phyloP scores from a whole-genome alignment of 129 eudicot genomes.

The Logfia minima region DNA sequence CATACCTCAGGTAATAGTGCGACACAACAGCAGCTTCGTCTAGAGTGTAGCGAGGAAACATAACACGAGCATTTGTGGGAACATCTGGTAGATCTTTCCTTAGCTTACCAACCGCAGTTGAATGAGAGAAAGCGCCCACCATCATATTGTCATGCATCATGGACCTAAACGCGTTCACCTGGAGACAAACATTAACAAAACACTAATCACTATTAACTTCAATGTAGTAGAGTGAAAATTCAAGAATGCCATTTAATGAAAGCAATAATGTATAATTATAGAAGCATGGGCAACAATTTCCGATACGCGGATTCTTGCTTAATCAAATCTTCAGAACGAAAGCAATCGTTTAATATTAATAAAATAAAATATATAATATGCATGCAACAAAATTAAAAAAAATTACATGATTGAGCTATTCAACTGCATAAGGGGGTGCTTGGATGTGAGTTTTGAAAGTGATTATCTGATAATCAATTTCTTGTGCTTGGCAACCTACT shows the following conservation, averaged over 20 bases:
- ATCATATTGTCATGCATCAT: conserved; percentile 95
- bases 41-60: conserved; percentile 76
- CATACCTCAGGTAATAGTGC: conserved; percentile 87
- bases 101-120: conserved; percentile 94
- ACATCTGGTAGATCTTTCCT: conserved; percentile 89
- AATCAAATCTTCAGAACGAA: not conserved
- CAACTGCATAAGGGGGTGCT: too few relatives aligned
- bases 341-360: not conserved
- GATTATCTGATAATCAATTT: not conserved
- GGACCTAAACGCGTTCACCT: conserved; percentile 95
- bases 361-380: not conserved
- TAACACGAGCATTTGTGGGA: conserved; percentile 70
- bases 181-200: conserved; percentile 14
- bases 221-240: not conserved
- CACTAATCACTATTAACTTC: not conserved
- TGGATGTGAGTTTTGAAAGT: too few relatives aligned
- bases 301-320: not conserved
- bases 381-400: not conserved
- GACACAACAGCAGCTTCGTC: conserved; percentile 92
- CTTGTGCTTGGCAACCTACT: not conserved
- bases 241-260: not conserved
- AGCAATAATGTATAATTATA: not conserved
- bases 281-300: not conserved
- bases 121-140: conserved; percentile 96
- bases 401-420: not conserved